Conservation (phyloP, 805 yeast genomes). For the Debaryomyces hansenii region DNA sequence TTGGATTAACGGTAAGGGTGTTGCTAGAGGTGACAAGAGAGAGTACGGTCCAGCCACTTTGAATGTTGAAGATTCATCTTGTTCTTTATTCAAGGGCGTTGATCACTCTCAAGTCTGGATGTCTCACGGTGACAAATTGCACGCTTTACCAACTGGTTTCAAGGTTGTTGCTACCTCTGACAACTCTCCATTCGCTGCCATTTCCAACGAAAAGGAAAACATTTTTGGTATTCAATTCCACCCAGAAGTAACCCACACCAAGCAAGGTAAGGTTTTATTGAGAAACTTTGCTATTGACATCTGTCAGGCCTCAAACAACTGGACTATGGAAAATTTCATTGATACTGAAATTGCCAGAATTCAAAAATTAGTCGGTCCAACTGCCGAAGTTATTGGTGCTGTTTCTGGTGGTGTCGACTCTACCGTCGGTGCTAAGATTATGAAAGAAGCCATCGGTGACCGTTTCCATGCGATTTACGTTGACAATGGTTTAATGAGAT, state of each 20-base stretch:
- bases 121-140: conserved; percentile 98
- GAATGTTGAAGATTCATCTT: conserved; percentile 63
- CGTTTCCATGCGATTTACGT: conserved; percentile 98
- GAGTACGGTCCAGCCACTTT: conserved; percentile 97
- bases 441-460: conserved; percentile 98
- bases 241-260: conserved; percentile 97
- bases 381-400: conserved; percentile 98
- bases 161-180: conserved; percentile 85
- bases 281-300: conserved; percentile 91
- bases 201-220: conserved; percentile 67
- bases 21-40: conserved; percentile 93
- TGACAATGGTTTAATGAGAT: conserved; percentile 96
- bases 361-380: conserved; percentile 88
- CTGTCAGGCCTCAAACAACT: conserved; percentile 83
- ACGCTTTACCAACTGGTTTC: conserved; percentile 86
- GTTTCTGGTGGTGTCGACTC: conserved; percentile 99
- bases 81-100: conserved; percentile 81
- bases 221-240: conserved; percentile 98
- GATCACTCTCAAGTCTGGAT: conserved; percentile 98
- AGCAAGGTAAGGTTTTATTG: conserved; percentile 82
- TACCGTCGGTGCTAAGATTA: conserved; percentile 96
- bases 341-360: conserved; percentile 95
- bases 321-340: conserved; percentile 98
- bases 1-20: conserved; percentile 94
- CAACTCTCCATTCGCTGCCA: conserved; percentile 95